A percentile compares a stretch with the other conserved stretches of the same genome.
Evolutionary conservation across 2,329 filamentous ascomycete genomes (phyloP).

Genomic region (Huntiella savannae): DNA sequence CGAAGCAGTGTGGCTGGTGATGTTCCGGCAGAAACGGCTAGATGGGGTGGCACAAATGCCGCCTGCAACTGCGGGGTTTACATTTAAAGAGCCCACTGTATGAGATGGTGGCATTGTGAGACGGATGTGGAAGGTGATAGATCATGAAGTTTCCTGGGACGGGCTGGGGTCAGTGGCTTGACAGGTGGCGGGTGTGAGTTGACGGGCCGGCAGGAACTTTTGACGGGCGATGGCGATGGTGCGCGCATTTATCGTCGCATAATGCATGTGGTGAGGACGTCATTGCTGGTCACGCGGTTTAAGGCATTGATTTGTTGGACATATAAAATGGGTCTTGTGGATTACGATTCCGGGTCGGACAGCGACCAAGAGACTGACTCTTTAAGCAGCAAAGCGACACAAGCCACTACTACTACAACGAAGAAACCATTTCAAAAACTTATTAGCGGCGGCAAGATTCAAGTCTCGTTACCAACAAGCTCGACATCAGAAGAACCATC

Average conservation of each 20-base stretch:
- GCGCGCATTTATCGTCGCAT: no score
- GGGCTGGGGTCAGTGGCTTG: no score
- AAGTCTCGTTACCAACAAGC: constrained; percentile 49
- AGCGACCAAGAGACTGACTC: constrained; percentile 26
- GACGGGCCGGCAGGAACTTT: no score
- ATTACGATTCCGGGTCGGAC: constrained; percentile 59
- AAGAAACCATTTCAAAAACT: constrained; percentile 55
- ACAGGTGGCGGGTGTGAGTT: no score
- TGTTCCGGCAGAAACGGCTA: constrained; percentile 22
- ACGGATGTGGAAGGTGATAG: no score
- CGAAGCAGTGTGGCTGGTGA: constrained; percentile 58
- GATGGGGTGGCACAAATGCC: constrained; percentile 14
- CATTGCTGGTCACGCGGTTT: no score
- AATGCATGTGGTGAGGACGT: no score
- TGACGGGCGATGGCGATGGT: no score
- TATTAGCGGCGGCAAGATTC: constrained; percentile 69
- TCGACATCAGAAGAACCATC: constrained; percentile 31
- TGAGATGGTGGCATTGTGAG: no score
- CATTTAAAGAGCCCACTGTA: constrained; percentile 16
- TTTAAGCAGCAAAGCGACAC: constrained; percentile 13
- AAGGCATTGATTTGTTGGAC: no score
- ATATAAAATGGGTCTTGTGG: constrained; percentile 50
- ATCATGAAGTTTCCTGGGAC: no score
- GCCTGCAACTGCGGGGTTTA: constrained; percentile 25
- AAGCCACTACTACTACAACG: constrained; percentile 17